These are phyloP conservation scores for Sequoia sempervirens DNA, from an alignment of 75 land plant genomes.

Conservation along the genomic window DNA sequence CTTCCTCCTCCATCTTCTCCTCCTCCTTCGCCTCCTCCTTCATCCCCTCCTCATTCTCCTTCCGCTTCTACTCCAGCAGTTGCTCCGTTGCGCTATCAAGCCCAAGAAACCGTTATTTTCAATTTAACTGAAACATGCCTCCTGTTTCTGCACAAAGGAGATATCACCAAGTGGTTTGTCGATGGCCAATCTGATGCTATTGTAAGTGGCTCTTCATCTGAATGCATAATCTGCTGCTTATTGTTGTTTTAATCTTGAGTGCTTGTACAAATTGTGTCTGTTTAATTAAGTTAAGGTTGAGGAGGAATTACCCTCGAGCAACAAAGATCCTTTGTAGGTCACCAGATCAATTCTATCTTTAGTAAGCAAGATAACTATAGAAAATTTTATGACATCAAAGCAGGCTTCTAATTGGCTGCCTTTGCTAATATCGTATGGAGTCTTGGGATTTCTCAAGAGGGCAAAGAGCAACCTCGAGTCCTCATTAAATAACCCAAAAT, in stretches of 20 bases:
- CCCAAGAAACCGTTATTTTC: conserved; percentile 10
- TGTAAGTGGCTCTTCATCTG: conserved; percentile 22
- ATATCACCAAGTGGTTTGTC: conserved; percentile 67
- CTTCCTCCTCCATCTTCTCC: neutral
- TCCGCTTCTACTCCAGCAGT: neutral
- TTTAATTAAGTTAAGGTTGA: neutral
- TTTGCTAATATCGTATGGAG: neutral
- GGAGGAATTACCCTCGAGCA: neutral
- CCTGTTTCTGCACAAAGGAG: conserved; percentile 51
- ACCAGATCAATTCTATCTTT: neutral
- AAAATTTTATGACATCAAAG: neutral
- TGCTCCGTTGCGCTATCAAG: neutral
- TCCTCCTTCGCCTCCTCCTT: neutral
- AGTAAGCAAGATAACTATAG: neutral
- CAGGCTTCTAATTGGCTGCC: neutral
- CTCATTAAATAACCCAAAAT: neutral
- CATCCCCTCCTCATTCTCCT: neutral
- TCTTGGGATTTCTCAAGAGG: neutral
- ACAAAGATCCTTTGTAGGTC: neutral
- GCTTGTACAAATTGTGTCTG: neutral
- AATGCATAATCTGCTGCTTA: neutral
- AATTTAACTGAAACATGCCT: conserved; percentile 24
- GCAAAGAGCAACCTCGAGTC: neutral
- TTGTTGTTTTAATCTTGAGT: neutral
- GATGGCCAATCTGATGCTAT: conserved; percentile 76